Base-by-base conservation (phyloP, 306 rosid species). In the Begonia peltatifolia region DNA sequence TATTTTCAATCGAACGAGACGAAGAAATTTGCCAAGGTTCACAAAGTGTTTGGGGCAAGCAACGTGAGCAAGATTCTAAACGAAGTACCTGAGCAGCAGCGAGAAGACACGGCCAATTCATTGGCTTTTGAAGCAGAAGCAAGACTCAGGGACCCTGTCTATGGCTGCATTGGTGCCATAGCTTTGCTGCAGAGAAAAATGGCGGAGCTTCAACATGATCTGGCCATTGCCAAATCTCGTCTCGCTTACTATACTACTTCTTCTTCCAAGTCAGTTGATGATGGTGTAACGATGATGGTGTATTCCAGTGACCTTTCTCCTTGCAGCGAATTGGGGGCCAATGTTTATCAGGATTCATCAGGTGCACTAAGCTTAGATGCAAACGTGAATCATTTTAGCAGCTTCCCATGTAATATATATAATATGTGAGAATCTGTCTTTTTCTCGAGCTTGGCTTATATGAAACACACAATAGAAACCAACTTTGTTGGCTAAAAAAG, bases 41-140 rank as follows among this genome's bases (percentile, higher is more conserved):
- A 89, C 71, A 89, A 89, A 64, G 97, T 90, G 2, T 90, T 90
- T 41, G 95, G 97, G 11, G 97, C 97, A 2, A 90, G 97, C 79
- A 90, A 85, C 63, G 95, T 82, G 44, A 85, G 97, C 82, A 90
- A 83, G 80, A 82, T 90, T 76, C 77, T 90, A 9, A 62, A 53
- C 0, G 94, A 85, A 59, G 97, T 90, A 9, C 87, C 95, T 0
- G 87, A 78, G 60, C 84, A 85, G 46, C 95, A 80, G 11, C 66
- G 94, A 1, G 94, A 80, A 43, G 97, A 90, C 76, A 75, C 95
- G 0, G 97, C 78, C 47, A 90, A 81, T 63, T 85, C 94, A 5
- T 71, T 90, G 9, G 94, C 92, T 1, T 90, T 78, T 41, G 95
- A 90, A 60, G 95, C 94, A 0, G 95, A 90, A 41, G 95, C 77